phyloP scores from a whole-genome alignment of 208 protist genomes.

The Crithidia bombi region DNA sequence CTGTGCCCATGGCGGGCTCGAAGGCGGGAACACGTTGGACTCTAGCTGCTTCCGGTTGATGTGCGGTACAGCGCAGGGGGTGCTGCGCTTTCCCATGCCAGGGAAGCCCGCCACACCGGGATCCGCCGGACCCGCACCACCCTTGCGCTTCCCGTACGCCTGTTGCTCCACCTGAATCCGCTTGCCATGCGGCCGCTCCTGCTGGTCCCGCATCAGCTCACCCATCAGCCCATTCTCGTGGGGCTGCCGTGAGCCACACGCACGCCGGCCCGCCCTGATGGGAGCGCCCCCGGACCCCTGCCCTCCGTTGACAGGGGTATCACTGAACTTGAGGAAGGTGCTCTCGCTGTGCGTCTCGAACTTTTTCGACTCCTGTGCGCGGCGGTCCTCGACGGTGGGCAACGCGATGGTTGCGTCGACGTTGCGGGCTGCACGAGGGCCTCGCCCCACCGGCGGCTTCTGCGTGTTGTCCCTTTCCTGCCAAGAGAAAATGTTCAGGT shows the following conservation, averaged over 20 bases:
- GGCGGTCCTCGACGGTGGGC: slow-evolving; percentile 29
- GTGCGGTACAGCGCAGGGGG: slow-evolving; percentile 22
- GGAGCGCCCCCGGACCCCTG: not conserved
- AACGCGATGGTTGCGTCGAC: not conserved
- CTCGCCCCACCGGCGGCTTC: slow-evolving; percentile 2
- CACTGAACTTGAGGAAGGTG: slow-evolving; percentile 79
- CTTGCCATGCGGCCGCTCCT: slow-evolving; percentile 14
- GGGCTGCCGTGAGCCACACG: not conserved
- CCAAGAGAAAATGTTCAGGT: slow-evolving; percentile 84
- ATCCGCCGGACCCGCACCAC: slow-evolving; percentile 4
- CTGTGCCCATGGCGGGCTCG: slow-evolving; percentile 9
- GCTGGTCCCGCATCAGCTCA: slow-evolving; percentile 32
- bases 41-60: slow-evolving; percentile 29
- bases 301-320: slow-evolving; percentile 19
- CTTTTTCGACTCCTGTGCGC: slow-evolving; percentile 46
- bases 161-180: slow-evolving; percentile 11
- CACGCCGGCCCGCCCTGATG: not conserved
- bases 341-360: slow-evolving; percentile 55
- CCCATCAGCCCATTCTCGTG: slow-evolving; percentile 36
- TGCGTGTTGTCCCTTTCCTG: slow-evolving; percentile 24
- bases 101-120: slow-evolving; percentile 42
- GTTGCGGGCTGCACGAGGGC: slow-evolving; percentile 14
- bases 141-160: not conserved
- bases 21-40: slow-evolving; percentile 40
- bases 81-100: slow-evolving; percentile 43